Conservation (phyloP, 768 basidiomycete genomes). For the Heimioporus sp. region DNA sequence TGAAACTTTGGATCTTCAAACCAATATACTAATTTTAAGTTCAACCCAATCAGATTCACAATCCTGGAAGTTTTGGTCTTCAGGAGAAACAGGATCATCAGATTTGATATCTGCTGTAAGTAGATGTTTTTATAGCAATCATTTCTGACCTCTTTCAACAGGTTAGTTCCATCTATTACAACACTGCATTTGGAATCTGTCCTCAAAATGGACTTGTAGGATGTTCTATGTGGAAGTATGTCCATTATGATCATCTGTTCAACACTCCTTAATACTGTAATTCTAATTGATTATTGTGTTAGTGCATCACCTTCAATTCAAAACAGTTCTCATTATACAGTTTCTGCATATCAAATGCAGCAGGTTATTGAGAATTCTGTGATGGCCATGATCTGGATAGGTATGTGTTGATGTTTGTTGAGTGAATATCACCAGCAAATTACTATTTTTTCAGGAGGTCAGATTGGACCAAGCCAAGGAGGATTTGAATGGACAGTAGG, state of each 20-base stretch:
- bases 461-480: slow-evolving; percentile 1
- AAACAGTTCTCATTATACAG: not conserved
- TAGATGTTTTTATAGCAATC: not conserved
- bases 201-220: not conserved
- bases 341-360: slow-evolving; percentile 3
- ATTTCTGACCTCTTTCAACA: not conserved
- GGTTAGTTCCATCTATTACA: not conserved
- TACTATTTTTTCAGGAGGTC: slow-evolving; percentile 4
- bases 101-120: not conserved
- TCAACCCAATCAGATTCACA: not conserved
- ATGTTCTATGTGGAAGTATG: not conserved
- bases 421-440: too few species aligned
- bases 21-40: not conserved
- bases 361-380: not conserved
- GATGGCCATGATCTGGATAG: slow-evolving; percentile 9
- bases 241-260: not conserved
- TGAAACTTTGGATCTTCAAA: slow-evolving; percentile 4
- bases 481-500: slow-evolving; percentile 6
- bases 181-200: not conserved
- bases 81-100: not conserved
- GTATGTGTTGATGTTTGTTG: not conserved
- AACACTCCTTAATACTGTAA: not conserved
- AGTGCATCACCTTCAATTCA: not conserved
- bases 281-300: too few species aligned
- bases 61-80: slow-evolving; percentile 11